A percentile compares a stretch with the other conserved stretches of the same genome.
Evolutionary conservation across 257 asterid genomes (phyloP).

Genomic region (Solanum sejunctum): DNA sequence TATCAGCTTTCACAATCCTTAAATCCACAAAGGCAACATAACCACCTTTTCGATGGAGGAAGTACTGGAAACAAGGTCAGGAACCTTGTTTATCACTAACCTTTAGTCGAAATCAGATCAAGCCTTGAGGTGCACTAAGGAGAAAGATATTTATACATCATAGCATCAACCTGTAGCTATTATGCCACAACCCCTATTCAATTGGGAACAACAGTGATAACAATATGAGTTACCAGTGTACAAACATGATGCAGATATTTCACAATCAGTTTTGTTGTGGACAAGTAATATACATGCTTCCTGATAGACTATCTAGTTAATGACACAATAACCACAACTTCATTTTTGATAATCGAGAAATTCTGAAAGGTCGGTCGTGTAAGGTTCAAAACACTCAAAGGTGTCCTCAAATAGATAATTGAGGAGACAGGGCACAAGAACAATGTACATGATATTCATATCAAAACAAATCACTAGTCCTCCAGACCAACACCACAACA

Average conservation of each 20-base stretch:
- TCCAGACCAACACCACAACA: not conserved
- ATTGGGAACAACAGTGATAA: not conserved
- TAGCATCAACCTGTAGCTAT: not conserved
- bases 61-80: not conserved
- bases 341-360: not conserved
- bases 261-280: not conserved
- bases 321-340: not conserved
- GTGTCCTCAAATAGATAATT: not conserved
- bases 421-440: not conserved
- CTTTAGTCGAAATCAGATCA: not conserved
- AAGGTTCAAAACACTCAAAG: not conserved
- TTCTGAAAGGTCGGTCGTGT: not conserved
- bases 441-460: not conserved
- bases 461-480: not conserved
- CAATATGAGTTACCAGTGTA: not conserved
- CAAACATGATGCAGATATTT: not conserved
- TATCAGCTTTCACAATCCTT: not conserved
- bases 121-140: not conserved
- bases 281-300: not conserved
- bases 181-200: not conserved
- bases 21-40: not conserved
- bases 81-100: not conserved
- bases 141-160: not conserved
- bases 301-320: not conserved
- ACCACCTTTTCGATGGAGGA: not conserved